These are phyloP conservation scores for Wickerhamomyces canadensis DNA, from an alignment of 805 yeast genomes.

Conservation along the genomic window DNA sequence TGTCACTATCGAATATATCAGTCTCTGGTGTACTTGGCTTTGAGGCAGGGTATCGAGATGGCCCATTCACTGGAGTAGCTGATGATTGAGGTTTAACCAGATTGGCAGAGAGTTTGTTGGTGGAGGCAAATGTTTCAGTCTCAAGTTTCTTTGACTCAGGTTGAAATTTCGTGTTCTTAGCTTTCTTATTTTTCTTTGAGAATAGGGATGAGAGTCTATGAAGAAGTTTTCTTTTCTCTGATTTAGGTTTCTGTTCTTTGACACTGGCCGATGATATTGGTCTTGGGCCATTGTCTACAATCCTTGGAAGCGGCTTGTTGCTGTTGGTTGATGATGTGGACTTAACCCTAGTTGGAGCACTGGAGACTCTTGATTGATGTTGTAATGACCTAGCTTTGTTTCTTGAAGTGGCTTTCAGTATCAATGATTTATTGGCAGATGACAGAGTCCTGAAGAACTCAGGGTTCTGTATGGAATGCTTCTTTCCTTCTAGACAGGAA, in stretches of 20 bases:
- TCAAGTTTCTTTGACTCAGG: too few species aligned
- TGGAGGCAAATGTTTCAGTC: background rate
- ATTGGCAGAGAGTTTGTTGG: background rate
- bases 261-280: background rate
- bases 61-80: background rate
- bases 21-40: background rate
- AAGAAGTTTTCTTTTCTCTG: slow-evolving; percentile 20
- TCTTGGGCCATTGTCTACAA: slow-evolving; percentile 2
- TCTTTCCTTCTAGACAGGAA: slow-evolving; percentile 22
- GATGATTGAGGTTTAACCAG: too few species aligned
- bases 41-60: background rate
- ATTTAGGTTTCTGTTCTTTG: slow-evolving; percentile 1
- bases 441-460: slow-evolving; percentile 9
- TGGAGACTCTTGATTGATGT: background rate
- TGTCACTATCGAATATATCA: slow-evolving; percentile 5
- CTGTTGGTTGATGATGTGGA: slow-evolving; percentile 17
- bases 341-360: slow-evolving; percentile 12
- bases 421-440: slow-evolving; percentile 7
- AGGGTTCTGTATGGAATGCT: slow-evolving; percentile 9
- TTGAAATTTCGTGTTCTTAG: background rate
- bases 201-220: slow-evolving; percentile 16
- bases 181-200: slow-evolving; percentile 8
- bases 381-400: background rate
- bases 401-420: background rate
- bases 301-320: slow-evolving; percentile 18